phyloP scores from a whole-genome alignment of 495 filamentous ascomycete genomes.

The Pseudoneurospora amorphoporcata region DNA sequence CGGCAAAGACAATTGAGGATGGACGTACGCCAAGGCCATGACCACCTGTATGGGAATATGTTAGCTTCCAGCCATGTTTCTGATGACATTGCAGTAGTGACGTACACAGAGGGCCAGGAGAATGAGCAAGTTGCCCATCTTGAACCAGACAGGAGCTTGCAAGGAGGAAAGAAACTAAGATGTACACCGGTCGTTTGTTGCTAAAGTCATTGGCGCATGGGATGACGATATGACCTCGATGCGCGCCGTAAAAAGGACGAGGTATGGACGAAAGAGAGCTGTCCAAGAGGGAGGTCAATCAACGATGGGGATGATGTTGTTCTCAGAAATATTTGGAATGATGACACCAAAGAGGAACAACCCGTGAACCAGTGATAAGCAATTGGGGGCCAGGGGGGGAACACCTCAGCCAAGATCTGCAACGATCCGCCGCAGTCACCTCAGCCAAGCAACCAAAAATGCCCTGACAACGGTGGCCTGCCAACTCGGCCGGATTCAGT shows the following conservation, averaged over 20 bases:
- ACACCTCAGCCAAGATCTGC: background rate
- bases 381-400: background rate
- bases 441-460: background rate
- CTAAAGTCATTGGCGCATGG: background rate
- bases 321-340: background rate
- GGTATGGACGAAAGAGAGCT: background rate
- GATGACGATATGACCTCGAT: background rate
- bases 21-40: slow-evolving; percentile 85
- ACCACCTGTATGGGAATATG: slow-evolving; percentile 41
- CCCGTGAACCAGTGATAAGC: background rate
- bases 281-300: background rate
- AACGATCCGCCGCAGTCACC: background rate
- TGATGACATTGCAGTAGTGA: background rate
- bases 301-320: background rate
- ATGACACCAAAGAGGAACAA: background rate
- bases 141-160: background rate
- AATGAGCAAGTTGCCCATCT: slow-evolving; percentile 73
- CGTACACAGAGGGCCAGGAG: slow-evolving; percentile 62
- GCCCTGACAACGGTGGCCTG: background rate
- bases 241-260: background rate
- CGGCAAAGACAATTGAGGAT: background rate
- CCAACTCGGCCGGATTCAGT: background rate
- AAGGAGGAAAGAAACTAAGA: background rate
- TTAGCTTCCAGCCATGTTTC: slow-evolving; percentile 14
- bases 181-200: background rate